These are phyloP conservation scores for Pseudevernia furfuracea DNA, from an alignment of 495 filamentous ascomycete species.

Conservation along the genomic window DNA sequence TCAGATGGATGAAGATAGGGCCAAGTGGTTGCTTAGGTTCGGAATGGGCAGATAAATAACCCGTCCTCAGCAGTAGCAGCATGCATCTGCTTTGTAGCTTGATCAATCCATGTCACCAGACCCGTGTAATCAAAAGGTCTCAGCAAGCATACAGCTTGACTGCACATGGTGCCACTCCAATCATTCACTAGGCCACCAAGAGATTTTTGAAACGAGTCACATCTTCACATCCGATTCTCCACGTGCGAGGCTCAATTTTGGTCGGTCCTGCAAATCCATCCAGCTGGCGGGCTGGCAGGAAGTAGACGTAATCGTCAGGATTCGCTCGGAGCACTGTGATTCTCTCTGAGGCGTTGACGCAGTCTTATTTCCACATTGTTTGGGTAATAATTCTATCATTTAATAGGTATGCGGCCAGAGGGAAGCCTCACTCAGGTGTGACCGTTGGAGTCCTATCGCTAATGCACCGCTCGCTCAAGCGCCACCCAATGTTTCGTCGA, in stretches of 20 bases:
- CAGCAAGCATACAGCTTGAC: background rate
- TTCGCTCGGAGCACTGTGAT: background rate
- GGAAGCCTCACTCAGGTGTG: background rate
- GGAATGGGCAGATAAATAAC: background rate
- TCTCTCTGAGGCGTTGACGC: background rate
- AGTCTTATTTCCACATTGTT: background rate
- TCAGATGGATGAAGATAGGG: background rate
- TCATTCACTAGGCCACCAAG: background rate
- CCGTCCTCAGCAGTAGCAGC: background rate
- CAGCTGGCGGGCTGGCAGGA: background rate
- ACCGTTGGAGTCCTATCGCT: background rate
- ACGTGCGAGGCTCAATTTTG: background rate
- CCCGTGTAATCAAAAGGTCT: too few relatives aligned
- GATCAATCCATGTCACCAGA: background rate
- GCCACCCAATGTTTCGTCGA: background rate
- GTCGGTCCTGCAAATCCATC: background rate
- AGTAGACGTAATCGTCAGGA: background rate
- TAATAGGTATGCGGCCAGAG: background rate
- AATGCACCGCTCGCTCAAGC: conserved; percentile 5
- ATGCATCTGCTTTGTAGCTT: background rate
- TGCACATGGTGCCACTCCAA: background rate
- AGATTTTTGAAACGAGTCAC: background rate
- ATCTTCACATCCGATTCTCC: background rate
- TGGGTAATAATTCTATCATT: background rate
- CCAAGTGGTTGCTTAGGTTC: background rate